These are phyloP conservation scores for Sporisorium scitamineum DNA, from an alignment of 1,284 basidiomycete species.

Conservation along the genomic window DNA sequence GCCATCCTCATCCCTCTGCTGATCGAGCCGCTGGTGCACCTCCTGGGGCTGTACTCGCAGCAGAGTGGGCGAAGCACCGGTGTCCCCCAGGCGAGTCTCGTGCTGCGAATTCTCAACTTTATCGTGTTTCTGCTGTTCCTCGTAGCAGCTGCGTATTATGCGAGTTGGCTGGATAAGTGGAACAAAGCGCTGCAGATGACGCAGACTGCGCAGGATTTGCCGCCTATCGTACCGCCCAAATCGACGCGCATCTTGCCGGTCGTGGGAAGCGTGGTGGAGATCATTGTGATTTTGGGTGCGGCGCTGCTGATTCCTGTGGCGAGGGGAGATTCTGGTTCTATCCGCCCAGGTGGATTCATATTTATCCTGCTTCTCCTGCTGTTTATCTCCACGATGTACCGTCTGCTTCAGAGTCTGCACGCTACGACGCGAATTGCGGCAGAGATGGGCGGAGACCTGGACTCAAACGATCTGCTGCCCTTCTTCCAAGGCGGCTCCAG, in stretches of 20 bases:
- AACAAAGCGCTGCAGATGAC: slow-evolving; percentile 40
- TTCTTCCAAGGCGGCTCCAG: slow-evolving; percentile 45
- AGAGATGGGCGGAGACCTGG: slow-evolving; percentile 29
- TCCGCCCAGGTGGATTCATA: slow-evolving; percentile 50
- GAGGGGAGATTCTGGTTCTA: slow-evolving; percentile 35
- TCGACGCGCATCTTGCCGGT: slow-evolving; percentile 47
- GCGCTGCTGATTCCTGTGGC: slow-evolving; percentile 53
- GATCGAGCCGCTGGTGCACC: slow-evolving; percentile 48
- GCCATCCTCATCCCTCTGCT: slow-evolving; percentile 44
- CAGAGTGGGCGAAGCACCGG: slow-evolving; percentile 37
- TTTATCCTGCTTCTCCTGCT: slow-evolving; percentile 50
- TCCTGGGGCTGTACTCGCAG: slow-evolving; percentile 42
- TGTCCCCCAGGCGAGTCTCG: slow-evolving; percentile 39
- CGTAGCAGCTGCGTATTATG: slow-evolving; percentile 44
- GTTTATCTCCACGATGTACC: slow-evolving; percentile 44
- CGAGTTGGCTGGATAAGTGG: slow-evolving; percentile 44
- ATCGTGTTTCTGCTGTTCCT: slow-evolving; percentile 54
- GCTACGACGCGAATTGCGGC: slow-evolving; percentile 39
- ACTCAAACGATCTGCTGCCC: slow-evolving; percentile 37
- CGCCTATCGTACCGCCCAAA: slow-evolving; percentile 30
- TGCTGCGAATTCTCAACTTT: slow-evolving; percentile 52
- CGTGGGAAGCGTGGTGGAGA: slow-evolving; percentile 32
- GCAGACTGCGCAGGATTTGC: slow-evolving; percentile 40
- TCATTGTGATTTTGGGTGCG: slow-evolving; percentile 50
- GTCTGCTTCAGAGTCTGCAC: slow-evolving; percentile 46